Evolutionary conservation across 345 rosid genomes (phyloP).

Genomic region (Pistacia integerrima): DNA sequence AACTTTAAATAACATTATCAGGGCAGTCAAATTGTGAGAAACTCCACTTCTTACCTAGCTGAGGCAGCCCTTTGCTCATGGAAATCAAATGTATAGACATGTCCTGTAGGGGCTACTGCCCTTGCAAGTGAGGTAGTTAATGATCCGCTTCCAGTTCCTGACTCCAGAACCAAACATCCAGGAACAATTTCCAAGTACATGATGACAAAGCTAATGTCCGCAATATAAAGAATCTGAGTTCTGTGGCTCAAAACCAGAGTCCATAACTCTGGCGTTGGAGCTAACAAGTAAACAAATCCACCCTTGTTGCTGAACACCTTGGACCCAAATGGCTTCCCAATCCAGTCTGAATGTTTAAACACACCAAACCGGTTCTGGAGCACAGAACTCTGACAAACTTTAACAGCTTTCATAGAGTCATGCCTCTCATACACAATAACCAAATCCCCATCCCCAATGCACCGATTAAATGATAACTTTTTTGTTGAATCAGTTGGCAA

Average conservation of each 20-base stretch:
- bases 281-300: conserved; percentile 72
- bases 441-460: conserved; percentile 70
- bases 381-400: conserved; percentile 54
- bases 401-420: conserved; percentile 79
- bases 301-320: conserved; percentile 90
- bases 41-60: conserved; percentile 59
- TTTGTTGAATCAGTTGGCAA: conserved; percentile 51
- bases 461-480: conserved; percentile 56
- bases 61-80: conserved; percentile 92
- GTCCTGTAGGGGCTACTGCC: conserved; percentile 91
- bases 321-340: conserved; percentile 91
- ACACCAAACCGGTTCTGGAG: conserved; percentile 91
- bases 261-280: conserved; percentile 95
- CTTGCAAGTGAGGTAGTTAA: conserved; percentile 83
- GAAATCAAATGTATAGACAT: conserved; percentile 90
- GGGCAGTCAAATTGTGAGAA: neutral
- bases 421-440: conserved; percentile 84
- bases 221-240: conserved; percentile 94
- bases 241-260: conserved; percentile 90
- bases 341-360: conserved; percentile 89
- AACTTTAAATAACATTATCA: conserved; percentile 1
- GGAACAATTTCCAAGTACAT: conserved; percentile 87
- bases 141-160: conserved; percentile 95
- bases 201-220: conserved; percentile 82
- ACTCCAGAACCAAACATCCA: conserved; percentile 89